A percentile compares a stretch with the other conserved stretches of the same genome.
Conservation (phyloP, 2,329 filamentous ascomycete species). For the Microthyrium microscopicum region DNA sequence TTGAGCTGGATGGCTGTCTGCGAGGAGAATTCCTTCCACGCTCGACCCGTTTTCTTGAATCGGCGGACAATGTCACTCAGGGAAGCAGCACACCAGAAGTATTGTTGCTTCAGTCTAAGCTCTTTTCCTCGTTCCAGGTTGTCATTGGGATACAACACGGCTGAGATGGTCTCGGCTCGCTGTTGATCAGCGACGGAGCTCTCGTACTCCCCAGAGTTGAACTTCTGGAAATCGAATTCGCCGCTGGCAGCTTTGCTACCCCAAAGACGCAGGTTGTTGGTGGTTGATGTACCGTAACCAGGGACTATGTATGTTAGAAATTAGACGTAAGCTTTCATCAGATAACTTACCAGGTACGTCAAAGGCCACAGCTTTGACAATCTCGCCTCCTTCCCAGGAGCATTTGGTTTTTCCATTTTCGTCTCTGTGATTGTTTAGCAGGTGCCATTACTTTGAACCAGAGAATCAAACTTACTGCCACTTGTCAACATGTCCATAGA, state of each 20-base stretch:
- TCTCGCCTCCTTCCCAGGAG: slow-evolving; percentile 84
- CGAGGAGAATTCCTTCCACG: slow-evolving; percentile 83
- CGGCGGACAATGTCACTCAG: slow-evolving; percentile 90
- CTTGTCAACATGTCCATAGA: slow-evolving; percentile 75
- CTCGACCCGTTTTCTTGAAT: slow-evolving; percentile 91
- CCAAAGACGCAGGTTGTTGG: slow-evolving; percentile 95
- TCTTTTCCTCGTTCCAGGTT: slow-evolving; percentile 95
- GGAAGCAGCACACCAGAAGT: slow-evolving; percentile 98
- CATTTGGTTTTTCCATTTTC: slow-evolving; percentile 57
- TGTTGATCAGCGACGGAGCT: slow-evolving; percentile 97
- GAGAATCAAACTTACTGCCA: slow-evolving; percentile 22
- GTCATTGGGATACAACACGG: slow-evolving; percentile 93
- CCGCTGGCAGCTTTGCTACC: slow-evolving; percentile 93
- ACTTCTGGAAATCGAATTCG: slow-evolving; percentile 98
- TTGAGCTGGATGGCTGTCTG: slow-evolving; percentile 97
- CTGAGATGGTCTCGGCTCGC: slow-evolving; percentile 95
- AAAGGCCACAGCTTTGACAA: slow-evolving; percentile 81
- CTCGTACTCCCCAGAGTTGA: slow-evolving; percentile 96
- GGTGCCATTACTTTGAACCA: not conserved
- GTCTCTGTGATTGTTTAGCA: slow-evolving; percentile 31
- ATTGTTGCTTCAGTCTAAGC: slow-evolving; percentile 94
- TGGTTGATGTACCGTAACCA: slow-evolving; percentile 74
- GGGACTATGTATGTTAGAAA: slow-evolving; percentile 44
- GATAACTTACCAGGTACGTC: slow-evolving; percentile 44
- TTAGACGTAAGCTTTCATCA: not conserved